Evolutionary conservation across 2,329 filamentous ascomycete genomes (phyloP), one percentile per base, ranked within the genome.

Genomic region (Verticillium dahliae): DNA sequence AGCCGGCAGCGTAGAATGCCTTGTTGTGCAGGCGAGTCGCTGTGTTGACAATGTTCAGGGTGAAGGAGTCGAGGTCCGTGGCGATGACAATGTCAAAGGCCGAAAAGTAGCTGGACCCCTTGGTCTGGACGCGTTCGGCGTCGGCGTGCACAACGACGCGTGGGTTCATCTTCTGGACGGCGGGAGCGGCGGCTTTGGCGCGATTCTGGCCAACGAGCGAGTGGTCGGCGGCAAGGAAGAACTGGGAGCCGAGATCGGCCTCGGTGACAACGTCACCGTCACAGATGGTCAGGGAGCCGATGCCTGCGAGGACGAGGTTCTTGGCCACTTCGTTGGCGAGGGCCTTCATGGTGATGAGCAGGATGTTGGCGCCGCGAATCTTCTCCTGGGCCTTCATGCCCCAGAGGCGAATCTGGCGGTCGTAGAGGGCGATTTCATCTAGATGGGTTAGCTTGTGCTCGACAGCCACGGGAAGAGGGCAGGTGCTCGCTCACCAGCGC

Each of bases 341-440:
- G 1, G 90, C 92, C 71, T 90, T 91, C 74, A 97, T 87, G 35
- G 88, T 92, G 67, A 99, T 89, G 65, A 99, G 85, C 56, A 98
- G 87, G 68, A 99, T 90, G 70, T 92, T 92, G 62, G 95, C 92
- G 62, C 85, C 90, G 68, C 94, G 91, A 62, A 99, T 92, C 72
- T 90, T 92, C 73, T 96, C 90, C 75, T 99, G 95, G 6, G 95
- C 95, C 70, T 95, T 88, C 71, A 98, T 91, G 54, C 95, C 95
- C 95, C 95, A 99, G 35, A 99, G 87, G 60, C 95, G 90, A 70
- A 99, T 97, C 74, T 99, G 95, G 58, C 95, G 89, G 77, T 99
- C 95, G 74, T 99, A 99, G 6, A 98, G 86, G 14, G 94, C 95
- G 70, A 98, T 96, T 73, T 99, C 95, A 75, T 98, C 95, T 91